These are phyloP conservation scores for Ogataea parapolymorpha DNA, from an alignment of 805 yeast species.

Conservation along the genomic window DNA sequence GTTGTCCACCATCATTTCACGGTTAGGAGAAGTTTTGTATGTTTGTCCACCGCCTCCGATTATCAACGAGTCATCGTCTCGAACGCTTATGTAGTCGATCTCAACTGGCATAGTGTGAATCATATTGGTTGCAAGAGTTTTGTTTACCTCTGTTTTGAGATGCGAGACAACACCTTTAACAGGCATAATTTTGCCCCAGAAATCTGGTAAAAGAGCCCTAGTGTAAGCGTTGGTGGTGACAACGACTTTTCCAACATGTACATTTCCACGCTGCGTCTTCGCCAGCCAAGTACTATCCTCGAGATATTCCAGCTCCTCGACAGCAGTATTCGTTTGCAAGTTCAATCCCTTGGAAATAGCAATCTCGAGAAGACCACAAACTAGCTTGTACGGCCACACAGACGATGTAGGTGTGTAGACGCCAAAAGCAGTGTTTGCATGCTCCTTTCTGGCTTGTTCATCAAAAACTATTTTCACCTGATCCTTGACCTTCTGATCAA, in stretches of 20 bases:
- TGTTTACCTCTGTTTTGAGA: slow-evolving; percentile 18
- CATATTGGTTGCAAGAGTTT: slow-evolving; percentile 14
- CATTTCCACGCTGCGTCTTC: slow-evolving; percentile 27
- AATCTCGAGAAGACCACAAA: slow-evolving; percentile 32
- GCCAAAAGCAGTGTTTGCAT: slow-evolving; percentile 28
- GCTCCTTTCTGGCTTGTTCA: slow-evolving; percentile 31
- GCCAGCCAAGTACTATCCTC: slow-evolving; percentile 33
- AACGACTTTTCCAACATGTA: slow-evolving; percentile 34
- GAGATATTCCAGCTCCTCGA: slow-evolving; percentile 24
- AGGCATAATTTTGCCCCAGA: slow-evolving; percentile 33
- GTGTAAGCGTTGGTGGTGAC: slow-evolving; percentile 38
- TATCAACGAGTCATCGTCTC: slow-evolving; percentile 36
- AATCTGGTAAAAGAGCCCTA: slow-evolving; percentile 26
- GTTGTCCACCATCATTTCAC: slow-evolving; percentile 17
- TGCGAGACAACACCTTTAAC: slow-evolving; percentile 34
- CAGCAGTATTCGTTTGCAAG: slow-evolving; percentile 42
- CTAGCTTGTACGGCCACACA: slow-evolving; percentile 44
- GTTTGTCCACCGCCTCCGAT: slow-evolving; percentile 34
- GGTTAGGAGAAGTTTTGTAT: slow-evolving; percentile 14
- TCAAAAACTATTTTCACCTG: slow-evolving; percentile 32
- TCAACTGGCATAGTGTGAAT: slow-evolving; percentile 23
- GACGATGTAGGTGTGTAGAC: slow-evolving; percentile 41
- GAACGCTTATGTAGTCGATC: slow-evolving; percentile 32
- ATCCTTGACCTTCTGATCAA: slow-evolving; percentile 27
- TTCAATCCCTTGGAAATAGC: slow-evolving; percentile 37